These are phyloP conservation scores for Arachis monticola DNA, from an alignment of 331 rosid species.

Conservation along the genomic window DNA sequence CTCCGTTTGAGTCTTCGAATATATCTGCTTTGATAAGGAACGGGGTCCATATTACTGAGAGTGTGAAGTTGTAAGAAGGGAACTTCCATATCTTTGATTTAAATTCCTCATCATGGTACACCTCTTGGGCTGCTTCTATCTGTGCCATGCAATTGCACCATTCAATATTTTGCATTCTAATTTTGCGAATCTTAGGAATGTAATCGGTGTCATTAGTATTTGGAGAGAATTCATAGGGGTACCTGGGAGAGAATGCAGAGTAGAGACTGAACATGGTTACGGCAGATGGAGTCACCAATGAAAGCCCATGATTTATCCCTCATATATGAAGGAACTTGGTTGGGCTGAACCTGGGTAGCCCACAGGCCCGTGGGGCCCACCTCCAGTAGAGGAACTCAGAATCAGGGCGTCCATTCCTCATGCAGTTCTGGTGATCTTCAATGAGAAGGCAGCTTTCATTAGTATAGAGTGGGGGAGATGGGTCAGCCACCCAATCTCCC, in stretches of 20 bases:
- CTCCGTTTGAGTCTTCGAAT: slow-evolving; percentile 73
- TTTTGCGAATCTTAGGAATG: too few species aligned
- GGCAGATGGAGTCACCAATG: slow-evolving; percentile 86
- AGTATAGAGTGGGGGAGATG: slow-evolving; percentile 63
- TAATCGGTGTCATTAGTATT: too few species aligned
- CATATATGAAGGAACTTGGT: slow-evolving; percentile 65
- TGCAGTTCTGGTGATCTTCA: slow-evolving; percentile 79
- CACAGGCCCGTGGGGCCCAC: slow-evolving; percentile 75
- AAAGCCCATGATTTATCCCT: slow-evolving; percentile 72
- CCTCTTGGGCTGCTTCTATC: slow-evolving; percentile 76
- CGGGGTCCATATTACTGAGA: slow-evolving; percentile 77
- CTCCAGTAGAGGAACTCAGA: slow-evolving; percentile 74
- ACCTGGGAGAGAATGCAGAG: slow-evolving; percentile 91
- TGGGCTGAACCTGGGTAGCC: slow-evolving; percentile 64
- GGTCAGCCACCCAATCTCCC: slow-evolving; percentile 74
- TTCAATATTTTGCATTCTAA: too few species aligned
- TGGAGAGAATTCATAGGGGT: too few species aligned
- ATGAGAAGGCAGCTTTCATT: slow-evolving; percentile 67
- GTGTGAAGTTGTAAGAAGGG: slow-evolving; percentile 75
- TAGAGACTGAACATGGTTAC: slow-evolving; percentile 85
- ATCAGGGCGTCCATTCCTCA: slow-evolving; percentile 84
- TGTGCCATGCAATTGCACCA: slow-evolving; percentile 48
- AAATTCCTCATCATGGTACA: slow-evolving; percentile 82
- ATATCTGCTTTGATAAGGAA: slow-evolving; percentile 71
- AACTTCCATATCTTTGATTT: slow-evolving; percentile 78